phyloP scores from a whole-genome alignment of 2,329 filamentous ascomycete genomes.

The Colletotrichum endophyticum region DNA sequence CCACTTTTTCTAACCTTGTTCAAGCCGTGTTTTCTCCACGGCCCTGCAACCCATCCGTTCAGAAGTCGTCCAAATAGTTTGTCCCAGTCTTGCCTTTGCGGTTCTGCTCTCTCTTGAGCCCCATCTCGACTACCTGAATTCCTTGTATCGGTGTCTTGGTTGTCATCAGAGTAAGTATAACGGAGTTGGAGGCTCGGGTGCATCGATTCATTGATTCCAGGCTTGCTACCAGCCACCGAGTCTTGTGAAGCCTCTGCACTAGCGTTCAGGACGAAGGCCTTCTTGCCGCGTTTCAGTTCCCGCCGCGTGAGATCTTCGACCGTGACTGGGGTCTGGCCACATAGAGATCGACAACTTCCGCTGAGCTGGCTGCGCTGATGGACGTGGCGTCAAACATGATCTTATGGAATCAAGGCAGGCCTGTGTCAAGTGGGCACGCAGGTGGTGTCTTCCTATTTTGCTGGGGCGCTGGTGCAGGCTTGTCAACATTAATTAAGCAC shows the following conservation, averaged over 20 bases:
- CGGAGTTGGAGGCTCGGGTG: neutral
- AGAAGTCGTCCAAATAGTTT: neutral
- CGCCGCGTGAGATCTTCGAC: neutral
- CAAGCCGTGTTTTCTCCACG: neutral
- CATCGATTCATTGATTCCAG: neutral
- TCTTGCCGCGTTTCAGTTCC: neutral
- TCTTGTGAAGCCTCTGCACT: neutral
- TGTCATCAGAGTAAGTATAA: neutral
- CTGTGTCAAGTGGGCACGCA: neutral
- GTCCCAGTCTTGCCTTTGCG: neutral
- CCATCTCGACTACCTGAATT: neutral
- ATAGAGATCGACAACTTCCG: neutral
- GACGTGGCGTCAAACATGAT: neutral
- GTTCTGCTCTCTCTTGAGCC: neutral
- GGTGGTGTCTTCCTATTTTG: neutral
- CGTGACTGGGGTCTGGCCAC: neutral
- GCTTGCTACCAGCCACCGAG: neutral
- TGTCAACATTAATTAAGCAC: neutral
- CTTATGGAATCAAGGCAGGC: neutral
- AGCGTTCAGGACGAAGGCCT: neutral
- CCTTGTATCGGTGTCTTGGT: neutral
- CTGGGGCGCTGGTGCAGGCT: neutral
- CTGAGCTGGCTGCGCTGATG: neutral
- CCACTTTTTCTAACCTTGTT: neutral
- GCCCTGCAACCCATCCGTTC: neutral